phyloP scores from a whole-genome alignment of 75 land plant species.

The Sequoia sempervirens region DNA sequence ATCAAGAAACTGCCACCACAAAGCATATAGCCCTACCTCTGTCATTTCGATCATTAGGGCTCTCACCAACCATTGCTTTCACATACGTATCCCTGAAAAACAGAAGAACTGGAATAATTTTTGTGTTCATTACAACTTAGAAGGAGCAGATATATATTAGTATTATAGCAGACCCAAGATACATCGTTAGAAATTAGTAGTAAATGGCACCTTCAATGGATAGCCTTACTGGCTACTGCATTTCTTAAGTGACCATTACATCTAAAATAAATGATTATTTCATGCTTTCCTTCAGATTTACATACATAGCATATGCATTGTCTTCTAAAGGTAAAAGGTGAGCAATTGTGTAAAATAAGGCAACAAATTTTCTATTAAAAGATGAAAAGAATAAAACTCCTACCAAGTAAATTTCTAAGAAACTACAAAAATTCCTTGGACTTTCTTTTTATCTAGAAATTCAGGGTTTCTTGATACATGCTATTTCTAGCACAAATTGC shows the following conservation, averaged over 20 bases:
- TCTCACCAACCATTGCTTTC: slow-evolving; percentile 70
- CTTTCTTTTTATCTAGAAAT: not conserved
- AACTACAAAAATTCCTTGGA: not conserved
- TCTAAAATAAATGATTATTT: not conserved
- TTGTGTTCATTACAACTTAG: not conserved
- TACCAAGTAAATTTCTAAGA: not conserved
- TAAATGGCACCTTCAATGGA: not conserved
- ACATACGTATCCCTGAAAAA: slow-evolving; percentile 81
- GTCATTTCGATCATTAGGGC: slow-evolving; percentile 96
- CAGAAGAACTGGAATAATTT: not conserved
- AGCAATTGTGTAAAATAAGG: not conserved
- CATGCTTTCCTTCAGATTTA: not conserved
- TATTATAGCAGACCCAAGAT: not conserved
- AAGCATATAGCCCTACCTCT: slow-evolving; percentile 47
- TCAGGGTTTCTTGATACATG: not conserved
- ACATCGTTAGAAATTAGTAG: not conserved
- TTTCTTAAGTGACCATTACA: not conserved
- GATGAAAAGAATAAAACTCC: not conserved
- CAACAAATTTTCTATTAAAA: not conserved
- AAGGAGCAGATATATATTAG: not conserved
- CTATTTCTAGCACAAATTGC: not conserved
- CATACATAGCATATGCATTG: not conserved
- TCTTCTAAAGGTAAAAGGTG: not conserved
- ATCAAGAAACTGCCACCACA: slow-evolving; percentile 5
- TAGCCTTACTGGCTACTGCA: not conserved